These are phyloP conservation scores for Linum usitatissimum DNA, from an alignment of 345 rosid species.

Conservation along the genomic window DNA sequence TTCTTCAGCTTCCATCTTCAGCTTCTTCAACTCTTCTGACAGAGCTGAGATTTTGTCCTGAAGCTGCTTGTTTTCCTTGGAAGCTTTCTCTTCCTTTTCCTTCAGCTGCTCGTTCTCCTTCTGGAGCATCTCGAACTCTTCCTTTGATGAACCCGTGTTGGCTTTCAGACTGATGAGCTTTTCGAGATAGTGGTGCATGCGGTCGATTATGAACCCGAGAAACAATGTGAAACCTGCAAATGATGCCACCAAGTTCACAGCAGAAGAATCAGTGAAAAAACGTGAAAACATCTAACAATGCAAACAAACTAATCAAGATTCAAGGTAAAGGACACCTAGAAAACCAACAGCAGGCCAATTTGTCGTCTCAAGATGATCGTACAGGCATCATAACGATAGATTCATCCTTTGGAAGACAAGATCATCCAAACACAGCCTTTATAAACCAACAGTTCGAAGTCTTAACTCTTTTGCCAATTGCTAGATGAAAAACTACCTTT, in stretches of 20 bases:
- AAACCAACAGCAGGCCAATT: no score
- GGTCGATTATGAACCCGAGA: conserved; percentile 79
- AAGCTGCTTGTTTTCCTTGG: conserved; percentile 43
- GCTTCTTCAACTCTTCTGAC: conserved; percentile 47
- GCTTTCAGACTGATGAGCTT: conserved; percentile 56
- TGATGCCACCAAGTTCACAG: conserved; percentile 5
- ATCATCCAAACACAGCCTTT: no score
- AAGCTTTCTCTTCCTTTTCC: conserved; percentile 60
- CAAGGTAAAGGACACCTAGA: no score
- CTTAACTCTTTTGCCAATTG: no score
- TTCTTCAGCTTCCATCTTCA: conserved; percentile 51
- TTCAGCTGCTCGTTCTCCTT: conserved; percentile 45
- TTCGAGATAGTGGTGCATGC: conserved; percentile 67
- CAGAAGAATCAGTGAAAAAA: no score
- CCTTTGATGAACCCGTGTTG: conserved; percentile 49
- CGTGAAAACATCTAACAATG: no score
- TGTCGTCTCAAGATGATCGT: no score
- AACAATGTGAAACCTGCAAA: conserved; percentile 79
- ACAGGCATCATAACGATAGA: no score
- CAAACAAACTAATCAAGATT: no score
- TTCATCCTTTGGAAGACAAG: no score
- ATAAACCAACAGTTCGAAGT: no score
- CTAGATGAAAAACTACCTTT: no score
- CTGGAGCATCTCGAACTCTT: conserved; percentile 47
- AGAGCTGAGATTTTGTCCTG: conserved; percentile 36